Base-by-base conservation (phyloP, 2,329 filamentous ascomycete species). In the Aspergillus fumigatiaffinis region DNA sequence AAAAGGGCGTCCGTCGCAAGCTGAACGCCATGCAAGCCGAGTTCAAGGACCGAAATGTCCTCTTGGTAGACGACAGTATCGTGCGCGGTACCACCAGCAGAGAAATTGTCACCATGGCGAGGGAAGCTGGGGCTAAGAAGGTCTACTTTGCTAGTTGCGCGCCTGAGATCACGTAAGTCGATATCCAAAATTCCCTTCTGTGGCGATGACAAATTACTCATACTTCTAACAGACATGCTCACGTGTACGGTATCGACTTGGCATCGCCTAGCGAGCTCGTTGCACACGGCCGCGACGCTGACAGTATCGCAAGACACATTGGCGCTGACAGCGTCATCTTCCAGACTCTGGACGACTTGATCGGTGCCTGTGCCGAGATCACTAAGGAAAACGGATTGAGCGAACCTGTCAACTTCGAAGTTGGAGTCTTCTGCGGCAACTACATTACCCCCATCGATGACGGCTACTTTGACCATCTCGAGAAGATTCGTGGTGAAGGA, bases 1-100 rank as follows among this genome's bases (percentile, higher is more conserved):
- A 94, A 68, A 93, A 93, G 76, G 89, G 91, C 64, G 91, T 97
- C 9, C 87, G 93, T 3, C 85, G 92, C 51, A 97, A 97, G 77
- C 82, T 97, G 42, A 93, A 90, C 59, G 86, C 92, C 21, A 96
- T 97, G 75, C 85, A 87, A 26, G 86, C 87, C 41, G 92, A 97
- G 71, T 97, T 97, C 75, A 81, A 87, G 56, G 90, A 84, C 63
- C 87, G 89, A 66, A 89, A 87, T 58, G 89, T 97, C 7, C 80
- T 92, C 10, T 79, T 97, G 0, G 90, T 97, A 1, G 93, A 97
- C 66, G 93, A 97, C 76, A 91, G 87, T 66, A 91, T 96, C 58
- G 92, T 96, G 4, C 85, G 92, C 41, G 92, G 92, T 51, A 95
- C 90, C 0, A 96, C 91, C 1, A 88, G 85, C 59, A 80, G 87